Conservation (phyloP, 768 basidiomycete genomes). For the Tulasnella sp. region DNA sequence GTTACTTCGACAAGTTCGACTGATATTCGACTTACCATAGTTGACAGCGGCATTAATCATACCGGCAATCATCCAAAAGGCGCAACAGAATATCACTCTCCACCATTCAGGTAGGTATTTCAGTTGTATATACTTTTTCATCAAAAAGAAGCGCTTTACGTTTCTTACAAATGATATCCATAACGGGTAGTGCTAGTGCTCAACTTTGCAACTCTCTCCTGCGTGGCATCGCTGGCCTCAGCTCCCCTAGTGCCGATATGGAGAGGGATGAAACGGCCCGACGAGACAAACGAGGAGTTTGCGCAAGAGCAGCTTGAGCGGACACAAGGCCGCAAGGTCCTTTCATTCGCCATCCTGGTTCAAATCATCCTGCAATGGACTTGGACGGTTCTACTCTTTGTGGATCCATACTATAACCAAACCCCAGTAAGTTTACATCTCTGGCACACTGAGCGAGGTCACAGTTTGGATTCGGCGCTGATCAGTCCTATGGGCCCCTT, state of each 20-base stretch:
- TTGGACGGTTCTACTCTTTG: constrained; percentile 12
- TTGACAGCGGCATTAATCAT: constrained; percentile 11
- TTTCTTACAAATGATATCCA: no score
- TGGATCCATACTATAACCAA: constrained; percentile 8
- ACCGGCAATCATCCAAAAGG: constrained; percentile 14
- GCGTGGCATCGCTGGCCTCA: constrained; percentile 10
- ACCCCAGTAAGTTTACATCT: background rate
- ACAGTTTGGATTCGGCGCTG: background rate
- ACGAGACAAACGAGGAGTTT: background rate
- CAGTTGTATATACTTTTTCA: no score
- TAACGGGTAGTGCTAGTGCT: constrained; percentile 14
- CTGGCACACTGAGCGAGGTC: background rate
- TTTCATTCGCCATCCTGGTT: constrained; percentile 2
- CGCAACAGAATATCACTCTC: constrained; percentile 4
- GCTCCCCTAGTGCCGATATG: constrained; percentile 17
- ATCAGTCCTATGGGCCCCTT: background rate
- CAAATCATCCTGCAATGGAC: constrained; percentile 15
- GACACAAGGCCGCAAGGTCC: constrained; percentile 3
- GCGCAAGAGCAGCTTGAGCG: background rate
- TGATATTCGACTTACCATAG: background rate
- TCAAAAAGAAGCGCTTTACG: no score
- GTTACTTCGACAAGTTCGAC: no score
- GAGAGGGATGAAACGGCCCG: background rate
- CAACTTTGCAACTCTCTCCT: constrained; percentile 18
- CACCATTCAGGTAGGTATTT: no score